A percentile compares a stretch with the other conserved stretches of the same genome.
Conservation (phyloP, 139 green algal genomes). For the Pseudopediastrum boryanum region DNA sequence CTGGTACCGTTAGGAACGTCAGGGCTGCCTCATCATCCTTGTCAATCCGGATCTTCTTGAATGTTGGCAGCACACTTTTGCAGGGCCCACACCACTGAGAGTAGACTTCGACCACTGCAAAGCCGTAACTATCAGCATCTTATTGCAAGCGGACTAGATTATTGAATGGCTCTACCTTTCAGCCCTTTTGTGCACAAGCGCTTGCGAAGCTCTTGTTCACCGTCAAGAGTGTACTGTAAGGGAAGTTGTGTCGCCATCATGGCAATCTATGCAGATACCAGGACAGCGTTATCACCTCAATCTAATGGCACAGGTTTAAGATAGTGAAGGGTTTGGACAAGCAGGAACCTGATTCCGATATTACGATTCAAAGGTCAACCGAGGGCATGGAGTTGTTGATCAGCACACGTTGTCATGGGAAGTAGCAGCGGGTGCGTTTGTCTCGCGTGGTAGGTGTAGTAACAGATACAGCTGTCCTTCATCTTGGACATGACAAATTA, state of each 20-base stretch:
- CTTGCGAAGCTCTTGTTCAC: conserved; percentile 34
- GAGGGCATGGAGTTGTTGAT: no score
- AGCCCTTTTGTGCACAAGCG: conserved; percentile 42
- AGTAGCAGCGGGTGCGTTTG: no score
- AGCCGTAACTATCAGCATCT: not conserved
- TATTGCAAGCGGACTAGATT: not conserved
- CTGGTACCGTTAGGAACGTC: conserved; percentile 58
- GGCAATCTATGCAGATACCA: no score
- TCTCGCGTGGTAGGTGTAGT: no score
- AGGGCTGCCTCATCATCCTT: conserved; percentile 71
- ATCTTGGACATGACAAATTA: no score
- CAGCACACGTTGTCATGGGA: no score
- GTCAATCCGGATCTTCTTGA: conserved; percentile 61
- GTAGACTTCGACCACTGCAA: conserved; percentile 64
- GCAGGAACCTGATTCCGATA: no score
- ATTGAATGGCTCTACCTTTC: conserved; percentile 30
- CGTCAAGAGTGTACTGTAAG: conserved; percentile 38
- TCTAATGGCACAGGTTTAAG: no score
- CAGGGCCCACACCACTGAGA: conserved; percentile 61
- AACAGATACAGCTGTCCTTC: no score
- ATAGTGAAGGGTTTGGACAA: no score
- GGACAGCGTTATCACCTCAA: no score
- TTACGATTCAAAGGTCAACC: no score
- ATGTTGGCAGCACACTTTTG: conserved; percentile 66
- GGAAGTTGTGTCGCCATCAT: conserved; percentile 11